These are phyloP conservation scores for Cercospora nicotianae DNA, from an alignment of 2,329 filamentous ascomycete species.

Conservation along the genomic window DNA sequence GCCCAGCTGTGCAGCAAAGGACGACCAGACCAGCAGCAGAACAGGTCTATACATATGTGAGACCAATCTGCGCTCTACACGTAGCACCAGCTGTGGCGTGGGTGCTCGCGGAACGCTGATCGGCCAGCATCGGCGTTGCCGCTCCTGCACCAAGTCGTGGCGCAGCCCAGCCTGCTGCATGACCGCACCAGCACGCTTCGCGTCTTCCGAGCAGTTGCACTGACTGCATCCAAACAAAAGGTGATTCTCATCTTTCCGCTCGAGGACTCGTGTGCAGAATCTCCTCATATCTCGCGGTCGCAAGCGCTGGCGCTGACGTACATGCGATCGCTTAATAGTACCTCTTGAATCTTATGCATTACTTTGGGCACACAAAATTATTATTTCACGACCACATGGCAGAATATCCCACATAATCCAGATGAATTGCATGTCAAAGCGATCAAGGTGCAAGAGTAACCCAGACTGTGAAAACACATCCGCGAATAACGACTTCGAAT, in stretches of 20 bases:
- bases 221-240: slow-evolving; percentile 1
- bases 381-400: neutral
- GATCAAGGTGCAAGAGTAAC: neutral
- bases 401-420: neutral
- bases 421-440: neutral
- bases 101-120: neutral
- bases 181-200: slow-evolving; percentile 1
- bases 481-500: neutral
- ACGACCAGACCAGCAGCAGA: neutral
- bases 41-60: slow-evolving; percentile 6
- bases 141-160: neutral
- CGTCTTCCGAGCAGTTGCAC: slow-evolving; percentile 1
- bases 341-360: neutral
- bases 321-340: neutral
- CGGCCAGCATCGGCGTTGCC: neutral
- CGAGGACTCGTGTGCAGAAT: neutral
- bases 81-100: slow-evolving; percentile 13
- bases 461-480: neutral
- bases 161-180: neutral
- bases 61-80: slow-evolving; percentile 12
- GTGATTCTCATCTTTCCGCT: slow-evolving; percentile 1
- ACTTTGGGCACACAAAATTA: neutral
- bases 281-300: neutral
- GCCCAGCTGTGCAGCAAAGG: neutral
- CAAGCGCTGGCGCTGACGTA: slow-evolving; percentile 12